Evolutionary conservation across 1,139 yeast genomes (phyloP).

Genomic region (Saccharomycopsis phalli): DNA sequence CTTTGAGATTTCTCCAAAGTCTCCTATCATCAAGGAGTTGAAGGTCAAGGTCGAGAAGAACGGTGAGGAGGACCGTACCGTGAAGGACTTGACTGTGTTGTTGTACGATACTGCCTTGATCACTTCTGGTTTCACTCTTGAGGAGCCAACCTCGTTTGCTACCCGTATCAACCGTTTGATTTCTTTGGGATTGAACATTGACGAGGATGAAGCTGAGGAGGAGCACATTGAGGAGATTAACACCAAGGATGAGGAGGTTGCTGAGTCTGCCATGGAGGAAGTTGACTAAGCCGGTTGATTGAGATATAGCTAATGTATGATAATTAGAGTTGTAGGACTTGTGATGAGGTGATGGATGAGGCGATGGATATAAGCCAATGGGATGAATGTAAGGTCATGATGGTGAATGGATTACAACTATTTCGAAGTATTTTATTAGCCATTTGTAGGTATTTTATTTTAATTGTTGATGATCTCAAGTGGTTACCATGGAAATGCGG

Average conservation of each 20-base stretch:
- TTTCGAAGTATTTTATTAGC: too few relatives aligned
- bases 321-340: too few relatives aligned
- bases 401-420: too few relatives aligned
- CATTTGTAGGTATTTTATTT: too few relatives aligned
- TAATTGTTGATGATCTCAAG: too few relatives aligned
- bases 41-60: conserved; percentile 93
- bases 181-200: conserved; percentile 96
- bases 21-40: conserved; percentile 91
- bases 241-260: conserved; percentile 54
- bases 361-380: too few relatives aligned
- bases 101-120: conserved; percentile 96
- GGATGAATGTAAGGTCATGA: too few relatives aligned
- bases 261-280: conserved; percentile 98
- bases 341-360: too few relatives aligned
- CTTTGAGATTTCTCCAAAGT: conserved; percentile 96
- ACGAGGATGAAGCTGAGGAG: conserved; percentile 65
- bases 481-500: too few relatives aligned
- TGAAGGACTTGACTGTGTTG: conserved; percentile 93
- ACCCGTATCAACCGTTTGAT: conserved; percentile 97
- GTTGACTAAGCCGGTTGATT: conserved; percentile 79
- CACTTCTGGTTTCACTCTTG: conserved; percentile 98
- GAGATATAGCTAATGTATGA: too few relatives aligned
- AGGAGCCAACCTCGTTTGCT: conserved; percentile 97
- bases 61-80: conserved; percentile 97
- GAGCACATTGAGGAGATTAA: conserved; percentile 37